phyloP scores from a whole-genome alignment of 257 asterid genomes.

The Solanum pinnatisectum region DNA sequence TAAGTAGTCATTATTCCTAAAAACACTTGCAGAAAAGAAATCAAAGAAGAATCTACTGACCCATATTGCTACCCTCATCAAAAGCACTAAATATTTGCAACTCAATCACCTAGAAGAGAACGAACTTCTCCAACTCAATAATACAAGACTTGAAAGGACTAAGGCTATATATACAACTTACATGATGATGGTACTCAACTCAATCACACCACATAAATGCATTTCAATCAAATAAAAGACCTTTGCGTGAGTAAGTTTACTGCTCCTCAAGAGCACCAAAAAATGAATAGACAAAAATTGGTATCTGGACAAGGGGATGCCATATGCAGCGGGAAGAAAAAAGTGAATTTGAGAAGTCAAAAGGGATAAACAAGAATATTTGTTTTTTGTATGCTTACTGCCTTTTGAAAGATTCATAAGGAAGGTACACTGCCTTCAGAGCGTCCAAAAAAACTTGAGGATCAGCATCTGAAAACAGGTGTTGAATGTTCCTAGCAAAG shows the following conservation, averaged over 20 bases:
- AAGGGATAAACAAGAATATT: neutral
- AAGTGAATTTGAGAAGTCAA: neutral
- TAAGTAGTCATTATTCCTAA: neutral
- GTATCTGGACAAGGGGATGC: neutral
- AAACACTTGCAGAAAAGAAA: neutral
- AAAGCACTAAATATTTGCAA: neutral
- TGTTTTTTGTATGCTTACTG: conserved; percentile 28
- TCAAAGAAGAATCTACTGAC: neutral
- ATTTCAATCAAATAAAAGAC: neutral
- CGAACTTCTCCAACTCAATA: neutral
- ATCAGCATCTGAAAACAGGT: conserved; percentile 77
- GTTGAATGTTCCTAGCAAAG: conserved; percentile 80
- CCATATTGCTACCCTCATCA: conserved; percentile 4
- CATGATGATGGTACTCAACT: neutral
- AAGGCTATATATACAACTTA: neutral
- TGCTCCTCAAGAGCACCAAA: neutral
- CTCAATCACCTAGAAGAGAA: conserved; percentile 1
- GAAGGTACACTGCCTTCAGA: conserved; percentile 76
- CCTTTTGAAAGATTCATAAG: conserved; percentile 83
- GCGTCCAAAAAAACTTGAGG: conserved; percentile 59
- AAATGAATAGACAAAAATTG: conserved; percentile 1
- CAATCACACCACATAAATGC: neutral
- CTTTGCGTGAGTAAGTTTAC: neutral
- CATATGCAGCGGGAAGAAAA: neutral
- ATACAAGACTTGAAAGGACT: neutral